These are phyloP conservation scores for Phyllosticta paracitricarpa DNA, from an alignment of 2,329 filamentous ascomycete genomes.

Conservation along the genomic window DNA sequence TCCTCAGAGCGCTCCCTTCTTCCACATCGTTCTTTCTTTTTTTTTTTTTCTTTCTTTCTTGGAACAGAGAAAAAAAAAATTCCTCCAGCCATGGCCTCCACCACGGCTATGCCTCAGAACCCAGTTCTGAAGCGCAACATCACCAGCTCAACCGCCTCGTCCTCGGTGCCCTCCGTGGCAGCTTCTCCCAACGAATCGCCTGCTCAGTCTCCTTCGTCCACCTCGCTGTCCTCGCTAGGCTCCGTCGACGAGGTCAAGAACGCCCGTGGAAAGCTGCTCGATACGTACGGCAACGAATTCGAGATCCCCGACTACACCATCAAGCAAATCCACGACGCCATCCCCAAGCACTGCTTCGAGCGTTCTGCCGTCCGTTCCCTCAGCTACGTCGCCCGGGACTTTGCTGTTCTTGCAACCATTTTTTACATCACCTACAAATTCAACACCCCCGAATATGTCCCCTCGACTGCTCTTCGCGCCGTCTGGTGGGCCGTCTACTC, in stretches of 20 bases:
- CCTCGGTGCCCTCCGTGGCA: conserved; percentile 45
- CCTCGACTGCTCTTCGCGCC: conserved; percentile 56
- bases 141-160: conserved; percentile 42
- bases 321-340: conserved; percentile 93
- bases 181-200: conserved; percentile 51
- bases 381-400: conserved; percentile 74
- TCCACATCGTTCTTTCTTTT: not conserved
- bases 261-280: conserved; percentile 59
- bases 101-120: conserved; percentile 45
- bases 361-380: conserved; percentile 68
- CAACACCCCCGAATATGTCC: conserved; percentile 74
- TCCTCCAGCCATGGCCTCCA: conserved; percentile 29
- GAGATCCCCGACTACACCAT: conserved; percentile 91
- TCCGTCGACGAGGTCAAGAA: conserved; percentile 50
- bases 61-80: not conserved
- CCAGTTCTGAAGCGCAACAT: conserved; percentile 31
- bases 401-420: conserved; percentile 59
- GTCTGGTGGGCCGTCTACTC: conserved; percentile 60
- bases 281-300: conserved; percentile 94
- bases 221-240: conserved; percentile 82
- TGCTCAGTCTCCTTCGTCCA: conserved; percentile 63
- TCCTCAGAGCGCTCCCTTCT: not conserved
- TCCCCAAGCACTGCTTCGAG: conserved; percentile 94
- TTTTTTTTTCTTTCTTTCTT: not conserved
- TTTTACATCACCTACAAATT: conserved; percentile 87